Evolutionary conservation across 75 land plant species (phyloP), one percentile per base, ranked within the genome.

Genomic region (Pinus tabuliformis): DNA sequence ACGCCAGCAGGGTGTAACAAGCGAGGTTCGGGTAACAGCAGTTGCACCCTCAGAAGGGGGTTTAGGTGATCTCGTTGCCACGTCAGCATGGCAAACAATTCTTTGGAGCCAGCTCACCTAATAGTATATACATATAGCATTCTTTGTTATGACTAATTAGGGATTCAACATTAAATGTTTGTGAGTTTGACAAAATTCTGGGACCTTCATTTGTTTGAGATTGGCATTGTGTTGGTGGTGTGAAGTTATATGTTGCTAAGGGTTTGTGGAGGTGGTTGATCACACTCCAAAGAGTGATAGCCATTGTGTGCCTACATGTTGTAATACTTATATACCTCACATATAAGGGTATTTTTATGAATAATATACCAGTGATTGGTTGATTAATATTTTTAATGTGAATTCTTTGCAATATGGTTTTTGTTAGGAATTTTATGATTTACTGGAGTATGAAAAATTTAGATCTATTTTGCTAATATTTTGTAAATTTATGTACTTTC

Each of bases 261-360:
- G 5, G 36, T 37, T 12, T 16, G n/a, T 68, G 71, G 71, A 42
- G 71, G 71, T 68, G 71, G 71, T 68, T 68, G 18, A 68, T 68
- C 71, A 68, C 71, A 68, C 71, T 45, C 71, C 71, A 68, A 37
- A 49, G 33, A 68, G 71, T 68, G 71, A 68, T 68, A 68, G 71
- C 71, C 71, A 68, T 68, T 18, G 71, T 68, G 71, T 39, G 71
- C 30, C 30, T 30, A 39, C 18, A n/a, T 68, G 24, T n/a, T 37
- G 18, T 3, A 68, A 42, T 49, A 68, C 52, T 8, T 20, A 24
- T 22, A 42, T 68, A 18, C 36, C 2, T 68, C 11, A 39, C 52
- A 49, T 8, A 49, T 49, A 49, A 49, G 52, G 11, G 9, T 49
- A 49, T 49, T 49, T 49, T 8, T 49, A 49, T 49, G 52, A 49